Percentiles rank a stretch among this genome's conserved stretches.
Evolutionary conservation across 2,329 filamentous ascomycete species (phyloP).

Genomic region (Uncinocarpus reesii): DNA sequence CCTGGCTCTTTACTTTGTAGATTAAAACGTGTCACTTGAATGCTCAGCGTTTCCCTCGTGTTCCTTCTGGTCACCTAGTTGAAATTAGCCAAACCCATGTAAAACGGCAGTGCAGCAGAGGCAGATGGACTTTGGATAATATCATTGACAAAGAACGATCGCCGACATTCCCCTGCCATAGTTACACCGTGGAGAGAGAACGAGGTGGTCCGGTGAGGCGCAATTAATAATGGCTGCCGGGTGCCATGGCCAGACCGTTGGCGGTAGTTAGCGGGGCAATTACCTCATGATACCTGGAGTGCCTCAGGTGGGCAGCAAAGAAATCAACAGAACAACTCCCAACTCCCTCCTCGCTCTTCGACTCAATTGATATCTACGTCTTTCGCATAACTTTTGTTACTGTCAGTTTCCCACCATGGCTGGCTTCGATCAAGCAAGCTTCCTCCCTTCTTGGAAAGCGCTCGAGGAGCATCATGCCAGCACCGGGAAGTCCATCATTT

Average conservation of each 20-base stretch:
- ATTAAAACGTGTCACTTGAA: too few relatives aligned
- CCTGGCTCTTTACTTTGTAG: too few relatives aligned
- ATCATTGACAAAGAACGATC: background rate
- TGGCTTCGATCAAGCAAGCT: constrained; percentile 56
- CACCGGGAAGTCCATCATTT: constrained; percentile 77
- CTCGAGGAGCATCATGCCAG: constrained; percentile 83
- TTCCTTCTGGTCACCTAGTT: too few relatives aligned
- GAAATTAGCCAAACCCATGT: too few relatives aligned
- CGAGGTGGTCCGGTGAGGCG: background rate
- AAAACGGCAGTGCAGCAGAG: background rate
- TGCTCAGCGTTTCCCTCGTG: too few relatives aligned
- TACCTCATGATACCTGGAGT: constrained; percentile 8
- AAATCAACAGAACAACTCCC: background rate
- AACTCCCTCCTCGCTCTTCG: background rate
- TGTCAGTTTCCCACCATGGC: constrained; percentile 24
- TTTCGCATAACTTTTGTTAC: background rate
- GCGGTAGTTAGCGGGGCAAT: background rate
- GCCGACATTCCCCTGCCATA: background rate
- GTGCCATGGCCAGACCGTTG: background rate
- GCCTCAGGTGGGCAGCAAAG: constrained; percentile 2
- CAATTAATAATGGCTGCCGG: background rate
- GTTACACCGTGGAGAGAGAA: background rate
- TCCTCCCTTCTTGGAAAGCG: constrained; percentile 75
- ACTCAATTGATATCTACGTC: constrained; percentile 6
- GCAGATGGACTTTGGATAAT: too few relatives aligned